Base-by-base conservation (phyloP, 768 basidiomycete species). In the Suillus luteus region DNA sequence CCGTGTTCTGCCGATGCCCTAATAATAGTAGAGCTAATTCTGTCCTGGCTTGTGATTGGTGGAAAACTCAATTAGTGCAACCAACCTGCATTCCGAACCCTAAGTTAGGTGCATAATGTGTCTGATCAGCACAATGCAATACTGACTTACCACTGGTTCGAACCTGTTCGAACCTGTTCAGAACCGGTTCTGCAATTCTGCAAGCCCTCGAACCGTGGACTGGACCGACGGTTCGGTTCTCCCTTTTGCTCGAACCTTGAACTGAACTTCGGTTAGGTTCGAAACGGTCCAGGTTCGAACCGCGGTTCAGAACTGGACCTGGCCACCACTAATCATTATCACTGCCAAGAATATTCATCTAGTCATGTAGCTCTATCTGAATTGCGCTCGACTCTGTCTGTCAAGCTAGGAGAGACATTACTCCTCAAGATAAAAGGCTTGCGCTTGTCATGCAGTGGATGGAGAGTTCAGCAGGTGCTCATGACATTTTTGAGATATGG, bases 401-500 rank as follows among this genome's bases (percentile, higher is more conserved):
- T 86, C 33, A 81, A 81, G 68, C 70, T 75, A 1, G 78, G 73
- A 55, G 90, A 92, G 66, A 70, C 66, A 73, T 91, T 14, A 63
- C 81, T 2, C 80, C 84, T 0, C 80, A 84, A 40, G 91, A 93
- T 73, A 80, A 80, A 40, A 81, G 91, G 38, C 73, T 93, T 9
- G 59, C 81, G 3, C 78, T 93, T 6, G 83, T 80, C 0, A 84
- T 85, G 66, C 75, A 79, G 49, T 93, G 90, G 90, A 73, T 93
- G 67, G 84, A 84, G 43, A 74, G 70, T 12, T 80, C 79, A 12
- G 82, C 87, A 0, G 85, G 83, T 2, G 86, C 83, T 35, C 78
- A 81, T 40, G 87, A 91, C 60, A 60, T 92, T 4, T 90, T 93
- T 68, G 71, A 76, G 22, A 66, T 89, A 15, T 92, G 89, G 88